Base-by-base conservation (phyloP, 1,139 yeast genomes). In the Zygosaccharomyces pseudobailii region DNA sequence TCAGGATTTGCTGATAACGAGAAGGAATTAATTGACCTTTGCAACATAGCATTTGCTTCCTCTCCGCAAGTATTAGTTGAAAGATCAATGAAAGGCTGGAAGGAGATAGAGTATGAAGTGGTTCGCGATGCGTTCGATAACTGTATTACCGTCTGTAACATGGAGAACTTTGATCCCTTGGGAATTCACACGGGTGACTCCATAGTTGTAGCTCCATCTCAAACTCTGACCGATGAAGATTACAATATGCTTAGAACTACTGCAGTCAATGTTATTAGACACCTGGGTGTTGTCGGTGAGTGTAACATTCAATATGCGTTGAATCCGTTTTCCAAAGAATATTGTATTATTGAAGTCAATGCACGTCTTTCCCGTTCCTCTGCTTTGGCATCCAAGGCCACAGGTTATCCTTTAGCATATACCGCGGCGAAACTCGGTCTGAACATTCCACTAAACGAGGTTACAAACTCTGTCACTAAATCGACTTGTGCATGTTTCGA, bases 101-200 rank as follows among this genome's bases (percentile, higher is more conserved):
- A 92, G 71, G 98, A 92, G 74, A 88, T 92, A 60, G 98, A 92
- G 73, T 92, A 92, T 69, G 98, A 92, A 73, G 98, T 92, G 71
- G 98, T 92, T 52, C 87, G 98, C 69, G 98, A 92, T 74, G 94
- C 95, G 42, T 84, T 81, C 59, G 97, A 88, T 71, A 92, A 92
- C 80, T 92, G 98, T 81, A 89, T 92, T 65, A 92, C 98, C 46
- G 98, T 92, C 54, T 92, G 98, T 80, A 92, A 92, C 74, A 92
- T 92, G 98, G 98, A 92, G 73, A 92, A 92, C 75, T 92, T 92
- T 62, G 98, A 92, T 73, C 98, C 98, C 44, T 80, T 92, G 63
- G 98, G 98, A 69, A 90, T 92, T 64, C 98, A 92, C 70, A 92
- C 98, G 55, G 98, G 98, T 78, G 98, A 92, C 70, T 92, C 98